phyloP scores from a whole-genome alignment of 2,329 filamentous ascomycete genomes.

The Calonectria henricotiae region DNA sequence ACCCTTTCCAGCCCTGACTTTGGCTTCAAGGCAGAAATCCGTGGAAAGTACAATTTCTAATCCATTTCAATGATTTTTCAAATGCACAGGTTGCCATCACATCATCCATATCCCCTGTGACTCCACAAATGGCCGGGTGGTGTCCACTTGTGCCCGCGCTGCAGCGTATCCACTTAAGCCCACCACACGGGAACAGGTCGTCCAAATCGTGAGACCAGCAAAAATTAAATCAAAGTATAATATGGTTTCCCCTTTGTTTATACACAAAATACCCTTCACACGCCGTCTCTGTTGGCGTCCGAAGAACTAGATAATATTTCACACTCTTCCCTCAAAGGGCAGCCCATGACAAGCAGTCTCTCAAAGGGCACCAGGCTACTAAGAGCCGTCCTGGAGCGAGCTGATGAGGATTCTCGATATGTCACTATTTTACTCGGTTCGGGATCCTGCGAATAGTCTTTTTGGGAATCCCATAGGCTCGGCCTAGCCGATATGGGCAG shows the following conservation, averaged over 20 bases:
- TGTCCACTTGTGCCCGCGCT: neutral
- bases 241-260: neutral
- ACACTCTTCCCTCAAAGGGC: neutral
- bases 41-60: neutral
- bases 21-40: neutral
- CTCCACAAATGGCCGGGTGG: neutral
- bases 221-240: too few relatives aligned
- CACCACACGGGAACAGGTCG: neutral
- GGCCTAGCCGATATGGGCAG: conserved; percentile 16
- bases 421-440: neutral
- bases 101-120: neutral
- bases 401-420: conserved; percentile 34
- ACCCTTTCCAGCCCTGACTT: neutral
- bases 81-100: neutral
- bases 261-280: neutral
- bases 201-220: too few relatives aligned
- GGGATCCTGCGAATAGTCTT: neutral
- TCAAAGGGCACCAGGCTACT: neutral
- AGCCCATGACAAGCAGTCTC: conserved; percentile 11
- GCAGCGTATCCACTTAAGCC: conserved; percentile 2
- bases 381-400: neutral
- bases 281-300: neutral
- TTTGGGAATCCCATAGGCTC: conserved; percentile 8
- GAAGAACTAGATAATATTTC: neutral
- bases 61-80: conserved; percentile 9